Evolutionary conservation across 225 moss, liverwort and hornwort genomes (phyloP).

Genomic region (Pseudisothecium myosuroides): DNA sequence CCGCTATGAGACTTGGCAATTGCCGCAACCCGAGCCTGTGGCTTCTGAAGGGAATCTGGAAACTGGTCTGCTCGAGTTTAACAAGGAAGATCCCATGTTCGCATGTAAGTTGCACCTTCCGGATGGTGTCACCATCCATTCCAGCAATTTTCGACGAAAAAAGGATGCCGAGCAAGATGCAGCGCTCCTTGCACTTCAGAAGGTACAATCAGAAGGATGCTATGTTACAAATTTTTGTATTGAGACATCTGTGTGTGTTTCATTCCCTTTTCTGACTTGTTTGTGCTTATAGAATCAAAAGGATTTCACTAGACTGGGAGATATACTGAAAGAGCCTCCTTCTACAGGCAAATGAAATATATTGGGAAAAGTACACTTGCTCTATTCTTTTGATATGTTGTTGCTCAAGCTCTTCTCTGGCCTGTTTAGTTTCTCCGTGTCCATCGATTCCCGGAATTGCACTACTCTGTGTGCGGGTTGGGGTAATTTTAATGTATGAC

Average conservation of each 20-base stretch:
- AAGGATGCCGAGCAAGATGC: slow-evolving; percentile 98
- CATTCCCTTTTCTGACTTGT: neutral
- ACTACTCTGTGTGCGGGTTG: neutral
- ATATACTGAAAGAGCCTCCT: neutral
- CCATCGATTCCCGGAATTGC: neutral
- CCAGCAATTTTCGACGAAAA: slow-evolving; percentile 73
- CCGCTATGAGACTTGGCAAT: slow-evolving; percentile 40
- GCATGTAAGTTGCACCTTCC: slow-evolving; percentile 73
- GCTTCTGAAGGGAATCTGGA: slow-evolving; percentile 7
- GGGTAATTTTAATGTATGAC: neutral
- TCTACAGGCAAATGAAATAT: neutral
- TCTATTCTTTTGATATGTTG: neutral
- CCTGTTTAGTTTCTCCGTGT: neutral
- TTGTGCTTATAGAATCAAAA: neutral
- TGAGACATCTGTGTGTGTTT: neutral
- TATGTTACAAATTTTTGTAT: neutral
- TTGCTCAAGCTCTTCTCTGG: neutral
- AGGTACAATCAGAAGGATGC: slow-evolving; percentile 25
- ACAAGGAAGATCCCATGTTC: slow-evolving; percentile 40
- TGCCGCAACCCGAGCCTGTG: slow-evolving; percentile 10
- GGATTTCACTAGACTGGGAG: neutral
- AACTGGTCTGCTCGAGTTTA: slow-evolving; percentile 9
- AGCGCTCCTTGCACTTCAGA: slow-evolving; percentile 66
- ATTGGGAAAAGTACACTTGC: neutral
- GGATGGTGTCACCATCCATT: slow-evolving; percentile 57